These are phyloP conservation scores for Paraglomus occultum DNA, from an alignment of 192 early-diverging fungal species.

Conservation along the genomic window DNA sequence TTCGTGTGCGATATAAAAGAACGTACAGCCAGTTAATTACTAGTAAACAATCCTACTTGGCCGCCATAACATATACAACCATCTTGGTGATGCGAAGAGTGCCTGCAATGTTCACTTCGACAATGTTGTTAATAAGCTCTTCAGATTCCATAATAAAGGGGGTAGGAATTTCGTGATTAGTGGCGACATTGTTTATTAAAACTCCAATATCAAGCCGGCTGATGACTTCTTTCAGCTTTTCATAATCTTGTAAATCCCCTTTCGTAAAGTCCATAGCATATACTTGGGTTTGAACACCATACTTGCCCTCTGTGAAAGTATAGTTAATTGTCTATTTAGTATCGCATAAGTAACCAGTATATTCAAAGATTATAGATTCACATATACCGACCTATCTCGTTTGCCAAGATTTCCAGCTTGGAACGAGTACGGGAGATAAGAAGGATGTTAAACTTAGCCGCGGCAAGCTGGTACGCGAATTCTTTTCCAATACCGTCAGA, in stretches of 20 bases:
- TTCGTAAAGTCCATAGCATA: slow-evolving; percentile 81
- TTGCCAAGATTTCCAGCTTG: slow-evolving; percentile 75
- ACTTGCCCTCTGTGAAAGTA: slow-evolving; percentile 40
- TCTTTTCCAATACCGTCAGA: slow-evolving; percentile 97
- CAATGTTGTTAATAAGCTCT: slow-evolving; percentile 64
- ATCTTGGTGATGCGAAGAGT: slow-evolving; percentile 79
- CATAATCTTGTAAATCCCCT: slow-evolving; percentile 63
- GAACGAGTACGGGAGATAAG: slow-evolving; percentile 77
- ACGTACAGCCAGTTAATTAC: neutral
- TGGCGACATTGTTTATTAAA: slow-evolving; percentile 93
- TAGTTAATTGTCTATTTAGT: neutral
- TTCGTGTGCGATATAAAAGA: neutral
- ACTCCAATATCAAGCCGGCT: slow-evolving; percentile 56
- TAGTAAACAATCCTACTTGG: slow-evolving; percentile 35
- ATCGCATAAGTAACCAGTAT: neutral
- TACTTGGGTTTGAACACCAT: slow-evolving; percentile 61
- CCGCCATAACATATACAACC: slow-evolving; percentile 79
- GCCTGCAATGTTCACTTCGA: slow-evolving; percentile 84
- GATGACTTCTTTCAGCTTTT: slow-evolving; percentile 57
- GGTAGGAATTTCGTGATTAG: slow-evolving; percentile 88
- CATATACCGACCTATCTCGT: slow-evolving; percentile 51
- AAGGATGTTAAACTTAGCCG: slow-evolving; percentile 78
- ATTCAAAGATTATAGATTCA: neutral
- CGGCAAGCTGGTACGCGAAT: slow-evolving; percentile 88
- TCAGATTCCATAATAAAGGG: slow-evolving; percentile 76